Evolutionary conservation across 768 basidiomycete species (phyloP).

Genomic region (Boletales sp.): DNA sequence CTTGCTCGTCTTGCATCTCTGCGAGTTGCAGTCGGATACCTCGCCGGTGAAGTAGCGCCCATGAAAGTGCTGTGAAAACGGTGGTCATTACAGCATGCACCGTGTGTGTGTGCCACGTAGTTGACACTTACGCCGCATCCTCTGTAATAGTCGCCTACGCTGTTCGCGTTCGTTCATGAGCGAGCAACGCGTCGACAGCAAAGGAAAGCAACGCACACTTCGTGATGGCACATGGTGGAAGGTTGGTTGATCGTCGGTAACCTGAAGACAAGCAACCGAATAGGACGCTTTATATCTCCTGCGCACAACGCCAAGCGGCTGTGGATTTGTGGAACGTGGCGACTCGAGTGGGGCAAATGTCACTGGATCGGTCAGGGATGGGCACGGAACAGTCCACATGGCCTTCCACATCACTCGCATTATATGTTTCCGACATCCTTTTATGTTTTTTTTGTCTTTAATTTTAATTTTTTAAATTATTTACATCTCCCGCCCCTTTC

Average conservation of each 20-base stretch:
- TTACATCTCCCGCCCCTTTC: no score
- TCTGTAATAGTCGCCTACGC: conserved; percentile 36
- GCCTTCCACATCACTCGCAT: background rate
- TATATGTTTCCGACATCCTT: background rate
- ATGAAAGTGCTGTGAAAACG: conserved; percentile 31
- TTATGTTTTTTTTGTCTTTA: background rate
- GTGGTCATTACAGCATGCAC: conserved; percentile 5
- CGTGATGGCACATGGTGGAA: conserved; percentile 33
- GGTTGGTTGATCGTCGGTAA: background rate
- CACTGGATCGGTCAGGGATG: background rate
- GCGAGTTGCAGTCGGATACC: conserved; percentile 29
- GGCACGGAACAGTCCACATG: background rate
- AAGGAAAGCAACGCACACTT: conserved; percentile 26
- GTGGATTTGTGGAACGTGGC: conserved; percentile 11
- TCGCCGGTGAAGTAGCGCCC: conserved; percentile 36
- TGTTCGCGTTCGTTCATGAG: conserved; percentile 12
- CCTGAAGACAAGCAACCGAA: background rate
- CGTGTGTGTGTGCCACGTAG: background rate
- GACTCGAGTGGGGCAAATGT: conserved; percentile 1
- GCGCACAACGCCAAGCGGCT: conserved; percentile 10
- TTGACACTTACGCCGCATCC: conserved; percentile 32
- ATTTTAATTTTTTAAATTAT: no score
- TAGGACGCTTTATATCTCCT: conserved; percentile 6
- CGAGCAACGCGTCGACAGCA: background rate
- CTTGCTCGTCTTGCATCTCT: conserved; percentile 32